Conservation (phyloP, 768 basidiomycete species). For the Amanita subjunquillea region DNA sequence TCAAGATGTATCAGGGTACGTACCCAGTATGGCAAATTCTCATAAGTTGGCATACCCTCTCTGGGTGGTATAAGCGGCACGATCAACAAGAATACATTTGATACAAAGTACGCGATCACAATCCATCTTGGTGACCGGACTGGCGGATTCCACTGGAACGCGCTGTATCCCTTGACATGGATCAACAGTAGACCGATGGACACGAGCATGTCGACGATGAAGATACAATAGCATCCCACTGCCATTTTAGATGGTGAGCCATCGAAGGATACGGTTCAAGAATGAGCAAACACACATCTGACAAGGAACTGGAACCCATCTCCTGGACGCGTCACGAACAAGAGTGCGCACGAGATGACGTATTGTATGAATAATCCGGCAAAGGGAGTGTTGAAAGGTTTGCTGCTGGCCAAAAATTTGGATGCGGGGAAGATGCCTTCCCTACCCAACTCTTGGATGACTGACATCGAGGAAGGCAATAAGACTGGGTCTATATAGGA, state of each 20-base stretch:
- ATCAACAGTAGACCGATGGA: conserved; percentile 56
- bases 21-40: conserved; percentile 61
- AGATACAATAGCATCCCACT: conserved; percentile 51
- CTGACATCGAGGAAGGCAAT: conserved; percentile 19
- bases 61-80: conserved; percentile 57
- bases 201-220: conserved; percentile 49
- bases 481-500: not conserved
- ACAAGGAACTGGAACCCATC: conserved; percentile 69
- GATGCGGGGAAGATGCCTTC: conserved; percentile 63
- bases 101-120: conserved; percentile 46
- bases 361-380: conserved; percentile 57
- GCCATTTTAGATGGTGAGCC: not conserved
- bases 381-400: conserved; percentile 60
- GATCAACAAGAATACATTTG: conserved; percentile 54
- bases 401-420: conserved; percentile 58
- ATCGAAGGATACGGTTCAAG: not conserved
- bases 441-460: conserved; percentile 64
- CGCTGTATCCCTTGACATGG: conserved; percentile 31
- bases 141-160: conserved; percentile 53
- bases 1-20: conserved; percentile 11
- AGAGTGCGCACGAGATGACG: conserved; percentile 41
- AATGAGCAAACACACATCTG: conserved; percentile 33
- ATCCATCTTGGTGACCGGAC: conserved; percentile 43
- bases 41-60: conserved; percentile 39
- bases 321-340: conserved; percentile 52